Evolutionary conservation across 2,329 filamentous ascomycete species (phyloP).

Genomic region (Pyricularia grisea): DNA sequence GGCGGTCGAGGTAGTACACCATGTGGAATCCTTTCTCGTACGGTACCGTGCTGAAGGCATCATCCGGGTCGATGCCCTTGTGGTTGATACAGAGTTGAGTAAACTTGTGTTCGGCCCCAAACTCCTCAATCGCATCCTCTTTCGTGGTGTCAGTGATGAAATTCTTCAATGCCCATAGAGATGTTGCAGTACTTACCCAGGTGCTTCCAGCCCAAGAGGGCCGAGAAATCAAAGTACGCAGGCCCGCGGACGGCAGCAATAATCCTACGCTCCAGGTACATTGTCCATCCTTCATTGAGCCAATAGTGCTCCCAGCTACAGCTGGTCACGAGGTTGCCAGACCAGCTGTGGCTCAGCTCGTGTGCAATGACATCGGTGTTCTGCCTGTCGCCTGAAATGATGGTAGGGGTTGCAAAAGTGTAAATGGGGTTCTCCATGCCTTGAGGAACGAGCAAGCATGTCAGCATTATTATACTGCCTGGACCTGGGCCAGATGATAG

Average conservation of each 20-base stretch:
- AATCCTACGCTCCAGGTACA: conserved; percentile 84
- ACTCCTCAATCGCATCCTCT: conserved; percentile 74
- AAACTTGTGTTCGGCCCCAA: conserved; percentile 79
- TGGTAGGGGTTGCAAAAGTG: conserved; percentile 90
- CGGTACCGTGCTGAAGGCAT: conserved; percentile 84
- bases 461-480: conserved; percentile 9
- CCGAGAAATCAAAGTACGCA: conserved; percentile 81
- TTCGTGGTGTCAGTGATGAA: not conserved
- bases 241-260: conserved; percentile 71
- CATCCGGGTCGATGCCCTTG: conserved; percentile 86
- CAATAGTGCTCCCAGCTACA: conserved; percentile 76
- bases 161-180: not conserved
- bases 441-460: conserved; percentile 20
- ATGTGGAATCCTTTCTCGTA: conserved; percentile 98
- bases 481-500: not conserved
- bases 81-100: conserved; percentile 85
- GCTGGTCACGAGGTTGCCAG: conserved; percentile 74
- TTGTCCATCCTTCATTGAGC: conserved; percentile 81
- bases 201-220: conserved; percentile 92
- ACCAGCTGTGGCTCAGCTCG: conserved; percentile 71
- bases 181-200: conserved; percentile 38
- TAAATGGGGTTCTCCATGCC: conserved; percentile 89
- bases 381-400: conserved; percentile 82
- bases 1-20: conserved; percentile 78
- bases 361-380: conserved; percentile 97